Evolutionary conservation across 176 grass and related monocot genomes (phyloP), one percentile per base, ranked within the genome.

Genomic region (Oryza punctata): DNA sequence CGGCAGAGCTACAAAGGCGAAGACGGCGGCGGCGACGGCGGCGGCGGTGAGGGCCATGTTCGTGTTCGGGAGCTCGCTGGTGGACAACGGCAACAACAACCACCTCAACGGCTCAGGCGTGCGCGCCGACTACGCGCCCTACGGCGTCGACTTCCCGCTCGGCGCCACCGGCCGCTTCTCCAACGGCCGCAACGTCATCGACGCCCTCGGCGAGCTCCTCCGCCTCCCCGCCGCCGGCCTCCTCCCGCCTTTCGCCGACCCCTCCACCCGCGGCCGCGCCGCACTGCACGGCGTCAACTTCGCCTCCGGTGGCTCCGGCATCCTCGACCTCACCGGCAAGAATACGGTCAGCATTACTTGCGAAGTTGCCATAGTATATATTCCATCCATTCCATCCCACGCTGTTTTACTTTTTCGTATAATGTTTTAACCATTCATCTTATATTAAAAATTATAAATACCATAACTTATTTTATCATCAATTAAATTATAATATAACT

Each of bases 41-140:
- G 3, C 21, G 46, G 15, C 2, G 23, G 88, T 80, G 82, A 65
- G 16, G 88, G 79, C 3, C 25, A 9, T 94, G 83, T 94, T 94
- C 68, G 92, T 94, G 86, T 94, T 94, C 83, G 92, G 92, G 71
- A 94, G 92, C 83, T 94, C 92, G 45, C 43, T 91, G 79, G 88
- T 94, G 75, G 92, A 94, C 86, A 94, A 86, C 75, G 92, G 92
- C 57, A 94, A 94, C 86, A 94, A 94, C 75, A 94, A 94, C 86
- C 86, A 86, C 79, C 63, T 94, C 38, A 83, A 75, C 35, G 74
- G 69, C 75, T 83, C 91, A 16, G 70, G 70, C 63, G 91, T 87
- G 79, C 83, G 92, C 70, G 92, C 92, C 10, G 83, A 94, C 86
- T 94, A 91, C 88, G 37, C 73, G 44, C 92, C 92, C 24, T 94